phyloP scores from a whole-genome alignment of 1,284 basidiomycete species.

The Abortiporus biennis region DNA sequence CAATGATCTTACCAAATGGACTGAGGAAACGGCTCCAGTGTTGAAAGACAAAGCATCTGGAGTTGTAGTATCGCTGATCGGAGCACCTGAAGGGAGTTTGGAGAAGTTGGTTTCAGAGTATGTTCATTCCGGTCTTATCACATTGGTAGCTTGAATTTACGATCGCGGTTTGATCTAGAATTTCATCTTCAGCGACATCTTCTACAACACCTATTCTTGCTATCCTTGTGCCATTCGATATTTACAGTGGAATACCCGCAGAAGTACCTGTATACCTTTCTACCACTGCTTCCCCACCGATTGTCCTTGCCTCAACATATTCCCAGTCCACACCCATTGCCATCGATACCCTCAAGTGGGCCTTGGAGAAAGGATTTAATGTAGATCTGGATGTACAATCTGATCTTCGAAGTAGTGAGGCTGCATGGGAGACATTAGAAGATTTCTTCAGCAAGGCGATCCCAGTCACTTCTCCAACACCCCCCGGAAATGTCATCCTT shows the following conservation, averaged over 20 bases:
- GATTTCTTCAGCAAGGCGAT: constrained; percentile 65
- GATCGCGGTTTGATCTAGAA: constrained; percentile 1
- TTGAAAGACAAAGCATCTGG: constrained; percentile 41
- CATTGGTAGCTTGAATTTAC: background rate
- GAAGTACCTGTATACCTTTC: constrained; percentile 33
- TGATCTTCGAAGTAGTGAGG: constrained; percentile 41
- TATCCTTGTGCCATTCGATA: constrained; percentile 51
- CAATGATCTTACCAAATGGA: constrained; percentile 42
- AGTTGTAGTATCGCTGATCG: constrained; percentile 46
- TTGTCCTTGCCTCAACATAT: constrained; percentile 54
- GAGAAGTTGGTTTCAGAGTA: constrained; percentile 32
- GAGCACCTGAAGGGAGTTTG: constrained; percentile 25
- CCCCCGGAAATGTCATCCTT: constrained; percentile 58
- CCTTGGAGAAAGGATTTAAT: constrained; percentile 50
- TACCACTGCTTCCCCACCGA: constrained; percentile 32
- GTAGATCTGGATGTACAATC: constrained; percentile 66
- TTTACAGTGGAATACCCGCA: constrained; percentile 38
- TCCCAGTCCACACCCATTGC: constrained; percentile 38
- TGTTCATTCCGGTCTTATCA: constrained; percentile 9
- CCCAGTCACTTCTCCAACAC: constrained; percentile 25
- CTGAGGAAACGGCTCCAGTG: constrained; percentile 39
- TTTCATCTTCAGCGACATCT: background rate
- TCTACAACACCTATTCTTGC: constrained; percentile 22
- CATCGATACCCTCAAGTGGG: constrained; percentile 54
- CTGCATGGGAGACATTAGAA: constrained; percentile 67